phyloP scores from a whole-genome alignment of 208 protist genomes.

The Spongospora subterranea region DNA sequence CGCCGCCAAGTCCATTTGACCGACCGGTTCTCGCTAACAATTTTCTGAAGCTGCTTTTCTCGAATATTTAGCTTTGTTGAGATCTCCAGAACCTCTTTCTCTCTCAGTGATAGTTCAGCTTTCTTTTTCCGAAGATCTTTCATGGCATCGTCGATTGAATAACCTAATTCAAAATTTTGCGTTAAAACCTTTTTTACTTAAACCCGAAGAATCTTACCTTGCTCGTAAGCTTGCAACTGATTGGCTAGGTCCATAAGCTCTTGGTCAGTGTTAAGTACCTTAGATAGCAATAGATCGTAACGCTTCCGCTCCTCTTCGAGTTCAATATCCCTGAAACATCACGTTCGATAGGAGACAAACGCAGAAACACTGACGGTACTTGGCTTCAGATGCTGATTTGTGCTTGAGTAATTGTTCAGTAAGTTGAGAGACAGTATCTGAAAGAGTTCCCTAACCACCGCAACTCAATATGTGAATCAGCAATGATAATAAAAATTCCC shows the following conservation, averaged over 20 bases:
- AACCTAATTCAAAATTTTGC: neutral
- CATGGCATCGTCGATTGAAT: slow-evolving; percentile 18
- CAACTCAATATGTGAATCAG: neutral
- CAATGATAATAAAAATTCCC: neutral
- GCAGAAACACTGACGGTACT: neutral
- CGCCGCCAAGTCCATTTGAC: neutral
- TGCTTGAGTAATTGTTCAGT: neutral
- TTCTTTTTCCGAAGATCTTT: neutral
- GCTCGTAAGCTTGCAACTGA: too few species aligned
- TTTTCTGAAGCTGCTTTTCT: slow-evolving; percentile 1
- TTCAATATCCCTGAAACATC: neutral
- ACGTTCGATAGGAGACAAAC: neutral
- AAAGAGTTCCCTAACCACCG: neutral
- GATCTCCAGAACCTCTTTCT: neutral
- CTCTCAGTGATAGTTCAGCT: neutral
- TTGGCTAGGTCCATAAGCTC: neutral
- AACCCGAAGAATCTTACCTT: too few species aligned
- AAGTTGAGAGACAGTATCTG: neutral
- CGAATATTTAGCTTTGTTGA: neutral
- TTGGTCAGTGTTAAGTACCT: neutral
- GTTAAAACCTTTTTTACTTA: too few species aligned
- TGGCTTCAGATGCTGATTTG: neutral
- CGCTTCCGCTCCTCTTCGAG: neutral
- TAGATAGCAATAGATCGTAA: neutral
- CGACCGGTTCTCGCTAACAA: neutral